Evolutionary conservation across 768 basidiomycete species (phyloP), one percentile per base, ranked within the genome.

Genomic region (Boletus eberwhitei): DNA sequence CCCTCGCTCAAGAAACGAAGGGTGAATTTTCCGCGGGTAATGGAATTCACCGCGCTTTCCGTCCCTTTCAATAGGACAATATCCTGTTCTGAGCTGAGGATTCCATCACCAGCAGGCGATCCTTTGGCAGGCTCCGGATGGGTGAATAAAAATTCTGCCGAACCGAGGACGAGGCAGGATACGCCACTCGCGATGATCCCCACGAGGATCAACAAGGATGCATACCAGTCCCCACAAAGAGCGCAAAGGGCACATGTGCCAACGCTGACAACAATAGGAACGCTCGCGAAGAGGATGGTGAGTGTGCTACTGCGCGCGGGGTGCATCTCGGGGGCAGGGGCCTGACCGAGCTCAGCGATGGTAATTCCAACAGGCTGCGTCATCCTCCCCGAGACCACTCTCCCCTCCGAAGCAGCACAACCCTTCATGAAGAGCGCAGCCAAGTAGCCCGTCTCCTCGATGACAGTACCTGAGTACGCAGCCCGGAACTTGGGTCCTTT

Each of bases 401-500:
- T 55, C 16, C 53, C 62, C 24, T 54, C 31, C 45, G 45, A 59
- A 16, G 60, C 17, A 2, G 35, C 12, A n/a, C 62, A 64, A 38
- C 50, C 55, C 9, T 55, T 54, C 55, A 58, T 51, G 31, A 35
- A 85, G 74, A 71, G 88, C 83, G 39, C 71, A 77, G 21, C 89
- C 82, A 63, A 80, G 68, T 19, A 83, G 72, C 50, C 80, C 74
- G 64, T 80, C 75, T 35, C 69, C 62, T n/a, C 68, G 8, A 72
- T 63, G 67, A 56, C 75, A 77, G 58, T 88, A 68, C 68, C 87
- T 78, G 44, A 92, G 72, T 26, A 84, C 58, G 90, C 85, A 0
- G 87, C 83, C 53, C 89, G 84, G 69, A 81, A 92, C 64, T 89
- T 91, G 46, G 88, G 88, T 3, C 71, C 71, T 7, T 47, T 52